These are phyloP conservation scores for Antrodiella citrinella DNA, from an alignment of 768 basidiomycete species.

Conservation along the genomic window DNA sequence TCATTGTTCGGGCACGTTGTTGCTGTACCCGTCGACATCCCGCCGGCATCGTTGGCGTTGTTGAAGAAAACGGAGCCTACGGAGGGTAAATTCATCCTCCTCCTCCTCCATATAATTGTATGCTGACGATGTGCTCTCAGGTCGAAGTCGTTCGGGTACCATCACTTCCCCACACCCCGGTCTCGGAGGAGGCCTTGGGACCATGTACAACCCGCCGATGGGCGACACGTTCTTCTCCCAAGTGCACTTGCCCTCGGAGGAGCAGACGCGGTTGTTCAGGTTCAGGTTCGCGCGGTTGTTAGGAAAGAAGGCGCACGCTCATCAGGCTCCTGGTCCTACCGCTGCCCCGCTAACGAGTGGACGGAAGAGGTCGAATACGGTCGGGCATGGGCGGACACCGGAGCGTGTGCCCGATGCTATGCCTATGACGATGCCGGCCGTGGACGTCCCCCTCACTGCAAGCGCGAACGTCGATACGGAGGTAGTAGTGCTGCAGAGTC, in stretches of 20 bases:
- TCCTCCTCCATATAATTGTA: not conserved
- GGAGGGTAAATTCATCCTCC: not conserved
- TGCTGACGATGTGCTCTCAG: not conserved
- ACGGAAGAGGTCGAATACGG: not conserved
- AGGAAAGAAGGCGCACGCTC: not conserved
- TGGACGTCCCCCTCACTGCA: not conserved
- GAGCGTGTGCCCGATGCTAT: not conserved
- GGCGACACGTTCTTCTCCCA: constrained; percentile 18
- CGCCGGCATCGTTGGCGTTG: constrained; percentile 19
- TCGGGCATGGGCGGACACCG: not conserved
- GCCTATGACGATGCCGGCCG: not conserved
- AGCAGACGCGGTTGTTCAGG: constrained; percentile 2
- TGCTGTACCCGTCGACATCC: constrained; percentile 53
- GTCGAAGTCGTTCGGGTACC: not conserved
- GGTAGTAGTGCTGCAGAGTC: no score
- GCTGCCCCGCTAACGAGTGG: not conserved
- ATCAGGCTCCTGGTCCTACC: not conserved
- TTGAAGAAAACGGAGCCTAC: constrained; percentile 7
- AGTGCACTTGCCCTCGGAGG: constrained; percentile 18
- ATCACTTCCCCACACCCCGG: no score
- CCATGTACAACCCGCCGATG: constrained; percentile 13
- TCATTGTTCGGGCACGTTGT: constrained; percentile 66
- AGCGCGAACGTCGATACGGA: not conserved
- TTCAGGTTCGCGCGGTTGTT: not conserved
- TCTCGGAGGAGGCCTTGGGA: not conserved